Conservation (phyloP, 1,284 basidiomycete genomes). For the Anthracocystis panici-leucophaei region DNA sequence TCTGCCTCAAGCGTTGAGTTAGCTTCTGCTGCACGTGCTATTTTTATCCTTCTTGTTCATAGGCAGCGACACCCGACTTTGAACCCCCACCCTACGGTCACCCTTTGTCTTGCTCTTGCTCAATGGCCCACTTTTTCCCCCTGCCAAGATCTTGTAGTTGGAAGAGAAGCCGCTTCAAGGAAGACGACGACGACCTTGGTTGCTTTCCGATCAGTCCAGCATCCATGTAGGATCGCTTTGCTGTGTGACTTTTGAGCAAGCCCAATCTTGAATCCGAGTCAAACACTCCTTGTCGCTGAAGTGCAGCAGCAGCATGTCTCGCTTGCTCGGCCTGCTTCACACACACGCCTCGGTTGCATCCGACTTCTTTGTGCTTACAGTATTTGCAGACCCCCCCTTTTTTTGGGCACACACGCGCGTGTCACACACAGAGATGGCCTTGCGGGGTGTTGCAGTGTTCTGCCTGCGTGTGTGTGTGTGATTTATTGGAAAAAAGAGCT, state of each 20-base stretch:
- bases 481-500: constrained; percentile 1
- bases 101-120: too few relatives aligned
- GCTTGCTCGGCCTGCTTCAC: background rate
- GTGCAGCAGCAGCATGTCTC: background rate
- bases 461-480: constrained; percentile 8
- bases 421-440: background rate
- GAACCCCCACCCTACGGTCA: too few relatives aligned
- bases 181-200: too few relatives aligned
- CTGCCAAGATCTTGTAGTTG: too few relatives aligned
- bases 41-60: background rate
- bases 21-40: background rate
- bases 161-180: too few relatives aligned
- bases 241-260: too few relatives aligned
- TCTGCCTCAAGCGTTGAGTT: background rate
- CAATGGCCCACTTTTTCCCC: too few relatives aligned
- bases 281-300: background rate
- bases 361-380: background rate
- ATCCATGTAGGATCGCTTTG: too few relatives aligned
- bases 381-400: constrained; percentile 1
- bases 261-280: background rate
- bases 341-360: constrained; percentile 16
- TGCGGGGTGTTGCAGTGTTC: background rate
- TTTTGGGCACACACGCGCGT: constrained; percentile 5
- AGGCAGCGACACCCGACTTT: background rate
- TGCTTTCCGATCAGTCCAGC: too few relatives aligned